phyloP scores from a whole-genome alignment of 805 yeast species.

The Kluyveromyces nonfermentans region DNA sequence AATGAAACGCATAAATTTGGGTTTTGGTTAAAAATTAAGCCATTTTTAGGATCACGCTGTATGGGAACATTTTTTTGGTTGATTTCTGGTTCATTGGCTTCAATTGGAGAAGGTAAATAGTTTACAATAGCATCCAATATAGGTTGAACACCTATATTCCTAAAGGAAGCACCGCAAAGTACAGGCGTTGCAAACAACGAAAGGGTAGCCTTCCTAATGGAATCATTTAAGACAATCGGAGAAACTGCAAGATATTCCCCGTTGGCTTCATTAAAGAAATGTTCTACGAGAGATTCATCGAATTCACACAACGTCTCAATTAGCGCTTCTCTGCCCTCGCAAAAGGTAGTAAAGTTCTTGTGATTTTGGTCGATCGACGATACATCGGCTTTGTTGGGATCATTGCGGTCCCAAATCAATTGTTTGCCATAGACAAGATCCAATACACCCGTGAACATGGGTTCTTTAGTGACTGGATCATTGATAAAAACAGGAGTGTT shows the following conservation, averaged over 20 bases:
- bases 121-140: conserved; percentile 71
- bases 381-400: conserved; percentile 19
- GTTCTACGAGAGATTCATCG: conserved; percentile 69
- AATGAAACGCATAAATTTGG: conserved; percentile 63
- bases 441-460: conserved; percentile 44
- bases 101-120: conserved; percentile 76
- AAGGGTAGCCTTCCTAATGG: conserved; percentile 59
- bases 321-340: conserved; percentile 57
- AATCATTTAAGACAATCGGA: conserved; percentile 38
- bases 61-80: conserved; percentile 27
- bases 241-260: conserved; percentile 61
- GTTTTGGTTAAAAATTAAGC: conserved; percentile 45
- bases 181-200: conserved; percentile 59
- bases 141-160: conserved; percentile 92
- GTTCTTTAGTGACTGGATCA: conserved; percentile 21
- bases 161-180: conserved; percentile 86
- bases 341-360: conserved; percentile 38
- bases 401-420: conserved; percentile 36
- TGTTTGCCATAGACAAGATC: conserved; percentile 48
- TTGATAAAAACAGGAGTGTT: conserved; percentile 65
- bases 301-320: conserved; percentile 78
- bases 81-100: conserved; percentile 49
- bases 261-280: conserved; percentile 62
- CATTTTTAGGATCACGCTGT: conserved; percentile 33
- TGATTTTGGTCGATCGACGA: conserved; percentile 49